A percentile compares a stretch with the other conserved stretches of the same genome.
phyloP scores from a whole-genome alignment of 345 rosid genomes.

The Eucalyptus leucophloia region DNA sequence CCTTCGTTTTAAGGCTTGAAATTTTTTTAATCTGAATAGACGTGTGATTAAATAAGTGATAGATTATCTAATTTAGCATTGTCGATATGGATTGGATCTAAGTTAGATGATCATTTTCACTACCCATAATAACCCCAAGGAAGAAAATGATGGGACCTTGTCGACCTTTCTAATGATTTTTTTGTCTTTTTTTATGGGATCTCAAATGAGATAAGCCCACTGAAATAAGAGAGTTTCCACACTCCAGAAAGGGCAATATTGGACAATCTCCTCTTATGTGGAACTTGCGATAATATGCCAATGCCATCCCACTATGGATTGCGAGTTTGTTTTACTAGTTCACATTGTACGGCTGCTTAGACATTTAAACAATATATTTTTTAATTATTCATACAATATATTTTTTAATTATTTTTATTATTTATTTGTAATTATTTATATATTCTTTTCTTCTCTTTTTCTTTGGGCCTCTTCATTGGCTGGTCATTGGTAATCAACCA shows the following conservation, averaged over 20 bases:
- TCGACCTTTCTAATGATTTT: not conserved
- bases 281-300: not conserved
- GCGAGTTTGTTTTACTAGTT: not conserved
- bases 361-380: not conserved
- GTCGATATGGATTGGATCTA: not conserved
- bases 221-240: not conserved
- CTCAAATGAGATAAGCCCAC: not conserved
- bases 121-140: not conserved
- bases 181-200: not conserved
- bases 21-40: not conserved
- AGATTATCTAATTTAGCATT: not conserved
- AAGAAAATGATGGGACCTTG: not conserved
- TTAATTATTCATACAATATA: too few species aligned
- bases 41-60: not conserved
- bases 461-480: too few species aligned
- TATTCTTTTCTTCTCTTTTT: too few species aligned
- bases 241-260: not conserved
- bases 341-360: not conserved
- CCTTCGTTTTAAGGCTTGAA: too few species aligned
- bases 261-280: not conserved
- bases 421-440: too few species aligned
- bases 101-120: not conserved
- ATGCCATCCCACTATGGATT: not conserved
- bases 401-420: too few species aligned
- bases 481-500: too few species aligned